Conservation (phyloP, 441 rosid genomes). For the Theobroma grandiflorum region DNA sequence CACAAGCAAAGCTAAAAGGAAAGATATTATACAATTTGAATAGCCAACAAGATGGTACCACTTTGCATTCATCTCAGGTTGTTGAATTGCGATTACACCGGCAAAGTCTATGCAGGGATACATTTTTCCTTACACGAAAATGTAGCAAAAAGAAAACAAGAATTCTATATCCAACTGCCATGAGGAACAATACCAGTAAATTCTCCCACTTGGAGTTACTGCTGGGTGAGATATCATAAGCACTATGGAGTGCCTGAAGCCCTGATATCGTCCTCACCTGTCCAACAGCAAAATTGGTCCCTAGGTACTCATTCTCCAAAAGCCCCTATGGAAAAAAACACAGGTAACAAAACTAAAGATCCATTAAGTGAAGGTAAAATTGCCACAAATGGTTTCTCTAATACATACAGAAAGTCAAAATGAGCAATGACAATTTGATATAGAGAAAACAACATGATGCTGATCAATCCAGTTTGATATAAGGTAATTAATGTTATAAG, state of each 20-base stretch:
- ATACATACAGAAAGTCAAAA: background rate
- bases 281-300: conserved; percentile 86
- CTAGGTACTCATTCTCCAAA: conserved; percentile 93
- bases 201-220: conserved; percentile 88
- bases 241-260: conserved; percentile 70
- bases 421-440: background rate
- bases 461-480: background rate
- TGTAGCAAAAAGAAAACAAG: conserved; percentile 68
- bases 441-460: background rate
- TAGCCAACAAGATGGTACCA: conserved; percentile 15
- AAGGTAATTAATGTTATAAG: background rate
- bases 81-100: conserved; percentile 51
- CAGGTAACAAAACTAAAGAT: conserved; percentile 26
- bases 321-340: conserved; percentile 58
- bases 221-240: conserved; percentile 81
- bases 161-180: conserved; percentile 82
- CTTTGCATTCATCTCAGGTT: conserved; percentile 54
- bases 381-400: background rate
- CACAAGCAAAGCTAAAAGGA: conserved; percentile 19
- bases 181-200: conserved; percentile 73
- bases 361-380: background rate
- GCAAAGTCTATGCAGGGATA: conserved; percentile 48
- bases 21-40: conserved; percentile 17
- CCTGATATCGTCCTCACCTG: conserved; percentile 94
- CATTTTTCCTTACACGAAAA: conserved; percentile 64